Percentiles rank a stretch among this genome's conserved stretches.
Conservation (phyloP, 148 eudicot genomes). For the Beta vulgaris region DNA sequence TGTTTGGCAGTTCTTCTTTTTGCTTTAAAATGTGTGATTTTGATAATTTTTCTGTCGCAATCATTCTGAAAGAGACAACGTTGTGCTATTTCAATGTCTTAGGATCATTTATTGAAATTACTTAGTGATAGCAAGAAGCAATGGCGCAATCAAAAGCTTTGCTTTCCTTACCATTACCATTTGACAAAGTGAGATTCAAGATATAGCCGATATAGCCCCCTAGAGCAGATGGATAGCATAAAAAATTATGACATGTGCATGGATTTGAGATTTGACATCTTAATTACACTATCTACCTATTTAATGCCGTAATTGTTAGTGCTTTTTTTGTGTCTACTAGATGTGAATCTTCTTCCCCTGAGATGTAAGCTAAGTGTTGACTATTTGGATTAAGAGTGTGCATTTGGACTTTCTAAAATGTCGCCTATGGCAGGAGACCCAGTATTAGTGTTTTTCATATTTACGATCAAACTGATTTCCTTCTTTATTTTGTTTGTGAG, state of each 20-base stretch:
- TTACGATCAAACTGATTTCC: constrained; percentile 1
- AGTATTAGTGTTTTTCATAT: not conserved
- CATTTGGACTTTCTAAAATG: not conserved
- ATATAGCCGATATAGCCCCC: too few relatives aligned
- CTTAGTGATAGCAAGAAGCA: not conserved
- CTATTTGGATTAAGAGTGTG: not conserved
- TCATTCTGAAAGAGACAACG: too few relatives aligned
- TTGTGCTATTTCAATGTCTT: too few relatives aligned
- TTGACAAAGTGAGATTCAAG: not conserved
- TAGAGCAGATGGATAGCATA: not conserved
- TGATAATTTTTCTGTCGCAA: not conserved
- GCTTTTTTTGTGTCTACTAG: not conserved
- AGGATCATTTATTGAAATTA: not conserved
- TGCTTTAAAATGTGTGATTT: too few relatives aligned
- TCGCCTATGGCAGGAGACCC: not conserved
- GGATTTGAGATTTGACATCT: not conserved
- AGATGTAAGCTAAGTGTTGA: not conserved
- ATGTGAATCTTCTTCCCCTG: not conserved
- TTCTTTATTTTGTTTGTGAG: constrained; percentile 22
- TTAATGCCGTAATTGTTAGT: not conserved
- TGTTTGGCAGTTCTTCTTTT: too few relatives aligned
- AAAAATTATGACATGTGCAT: not conserved
- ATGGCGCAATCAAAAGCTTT: not conserved
- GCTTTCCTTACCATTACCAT: not conserved
- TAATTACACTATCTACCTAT: not conserved